Evolutionary conservation across 495 filamentous ascomycete genomes (phyloP).

Genomic region (Lophiostoma macrostomum): DNA sequence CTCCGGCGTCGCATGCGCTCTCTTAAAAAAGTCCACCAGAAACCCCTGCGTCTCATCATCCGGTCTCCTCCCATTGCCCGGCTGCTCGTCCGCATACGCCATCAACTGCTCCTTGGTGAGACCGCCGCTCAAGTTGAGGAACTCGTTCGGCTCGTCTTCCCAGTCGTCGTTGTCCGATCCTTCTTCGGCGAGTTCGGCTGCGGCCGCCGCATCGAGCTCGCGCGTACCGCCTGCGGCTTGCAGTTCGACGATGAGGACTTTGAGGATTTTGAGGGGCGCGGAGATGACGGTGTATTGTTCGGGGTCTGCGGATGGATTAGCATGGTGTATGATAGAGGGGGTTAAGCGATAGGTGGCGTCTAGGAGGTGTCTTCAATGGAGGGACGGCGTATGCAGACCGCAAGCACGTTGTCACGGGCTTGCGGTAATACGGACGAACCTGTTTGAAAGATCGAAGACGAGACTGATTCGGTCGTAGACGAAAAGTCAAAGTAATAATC

Average conservation of each 20-base stretch:
- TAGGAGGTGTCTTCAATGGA: neutral
- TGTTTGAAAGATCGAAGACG: no score
- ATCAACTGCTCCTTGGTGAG: conserved; percentile 59
- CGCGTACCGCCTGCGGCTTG: conserved; percentile 50
- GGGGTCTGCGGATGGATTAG: conserved; percentile 55
- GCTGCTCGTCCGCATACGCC: conserved; percentile 60
- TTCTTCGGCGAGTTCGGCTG: conserved; percentile 39
- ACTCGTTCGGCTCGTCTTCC: conserved; percentile 75
- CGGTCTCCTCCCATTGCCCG: conserved; percentile 47
- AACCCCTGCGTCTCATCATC: conserved; percentile 69
- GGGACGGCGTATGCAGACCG: no score
- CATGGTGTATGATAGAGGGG: neutral
- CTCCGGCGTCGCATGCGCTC: conserved; percentile 59
- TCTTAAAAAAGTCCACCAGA: conserved; percentile 76
- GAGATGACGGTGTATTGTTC: conserved; percentile 87
- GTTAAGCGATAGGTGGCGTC: neutral
- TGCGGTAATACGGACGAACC: no score
- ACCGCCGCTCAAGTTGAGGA: conserved; percentile 60
- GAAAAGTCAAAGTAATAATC: neutral
- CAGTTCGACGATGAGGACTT: conserved; percentile 90
- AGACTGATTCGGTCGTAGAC: neutral
- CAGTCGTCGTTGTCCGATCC: conserved; percentile 71
- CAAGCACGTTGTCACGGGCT: no score
- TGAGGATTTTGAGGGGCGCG: conserved; percentile 89
- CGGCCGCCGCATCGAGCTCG: conserved; percentile 36